Conservation (phyloP, 176 grass and related monocot genomes). For the Thinopyrum elongatum region DNA sequence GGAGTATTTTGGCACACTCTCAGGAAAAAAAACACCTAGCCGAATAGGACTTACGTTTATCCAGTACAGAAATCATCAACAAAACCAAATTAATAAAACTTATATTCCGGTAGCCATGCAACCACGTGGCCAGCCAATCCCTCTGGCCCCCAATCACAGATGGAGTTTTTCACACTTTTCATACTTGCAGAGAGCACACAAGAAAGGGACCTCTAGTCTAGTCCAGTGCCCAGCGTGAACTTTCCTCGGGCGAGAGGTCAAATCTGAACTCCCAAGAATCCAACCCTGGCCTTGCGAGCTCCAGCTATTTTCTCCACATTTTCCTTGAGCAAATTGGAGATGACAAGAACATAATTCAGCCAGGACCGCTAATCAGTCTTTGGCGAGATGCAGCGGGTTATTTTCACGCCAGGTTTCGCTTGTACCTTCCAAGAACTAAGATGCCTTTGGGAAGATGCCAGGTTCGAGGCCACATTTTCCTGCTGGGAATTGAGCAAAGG, state of each 20-base stretch:
- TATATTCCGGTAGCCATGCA: background rate
- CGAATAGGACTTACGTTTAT: background rate
- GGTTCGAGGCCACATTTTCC: constrained; percentile 21
- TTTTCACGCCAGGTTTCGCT: background rate
- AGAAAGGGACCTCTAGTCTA: background rate
- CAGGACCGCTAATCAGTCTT: background rate
- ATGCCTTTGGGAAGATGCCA: background rate
- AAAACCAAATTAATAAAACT: background rate
- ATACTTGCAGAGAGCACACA: constrained; percentile 5
- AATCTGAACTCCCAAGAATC: constrained; percentile 19
- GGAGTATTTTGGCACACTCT: background rate
- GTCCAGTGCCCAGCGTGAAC: constrained; percentile 11
- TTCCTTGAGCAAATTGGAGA: constrained; percentile 21
- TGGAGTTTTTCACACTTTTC: background rate
- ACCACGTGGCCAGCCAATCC: constrained; percentile 27
- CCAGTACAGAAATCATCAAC: background rate
- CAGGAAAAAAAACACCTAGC: background rate
- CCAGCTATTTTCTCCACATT: constrained; percentile 25
- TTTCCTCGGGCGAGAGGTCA: background rate
- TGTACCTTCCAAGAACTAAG: background rate
- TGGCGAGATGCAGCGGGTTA: background rate
- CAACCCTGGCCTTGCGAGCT: background rate
- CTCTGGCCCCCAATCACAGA: constrained; percentile 1
- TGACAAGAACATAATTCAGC: background rate
- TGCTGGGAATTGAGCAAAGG: background rate